Evolutionary conservation across 805 yeast species (phyloP).

Genomic region (Tanozyma kutaoensis): DNA sequence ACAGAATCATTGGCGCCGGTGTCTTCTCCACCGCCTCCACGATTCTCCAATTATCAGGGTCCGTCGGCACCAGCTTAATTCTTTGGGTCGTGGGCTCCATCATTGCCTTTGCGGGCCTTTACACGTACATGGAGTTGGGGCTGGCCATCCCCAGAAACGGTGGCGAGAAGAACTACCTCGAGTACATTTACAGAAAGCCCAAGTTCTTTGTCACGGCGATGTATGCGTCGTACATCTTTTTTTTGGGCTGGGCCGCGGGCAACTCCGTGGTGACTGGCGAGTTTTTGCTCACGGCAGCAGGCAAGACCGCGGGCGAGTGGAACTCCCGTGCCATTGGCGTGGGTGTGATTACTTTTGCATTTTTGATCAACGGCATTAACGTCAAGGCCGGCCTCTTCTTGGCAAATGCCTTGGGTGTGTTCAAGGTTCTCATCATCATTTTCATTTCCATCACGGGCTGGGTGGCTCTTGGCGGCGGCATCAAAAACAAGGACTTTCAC

Average conservation of each 20-base stretch:
- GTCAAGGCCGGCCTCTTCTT: slow-evolving; percentile 56
- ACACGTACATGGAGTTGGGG: slow-evolving; percentile 74
- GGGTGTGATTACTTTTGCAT: slow-evolving; percentile 60
- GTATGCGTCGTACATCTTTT: slow-evolving; percentile 57
- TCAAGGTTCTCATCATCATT: slow-evolving; percentile 59
- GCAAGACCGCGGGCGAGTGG: slow-evolving; percentile 57
- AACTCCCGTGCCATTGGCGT: slow-evolving; percentile 66
- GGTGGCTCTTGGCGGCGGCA: slow-evolving; percentile 70
- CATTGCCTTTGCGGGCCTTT: slow-evolving; percentile 41
- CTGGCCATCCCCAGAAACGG: slow-evolving; percentile 68
- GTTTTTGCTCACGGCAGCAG: slow-evolving; percentile 65
- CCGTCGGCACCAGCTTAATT: slow-evolving; percentile 58
- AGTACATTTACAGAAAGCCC: slow-evolving; percentile 57
- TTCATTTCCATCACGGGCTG: slow-evolving; percentile 69
- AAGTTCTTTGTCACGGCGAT: slow-evolving; percentile 41
- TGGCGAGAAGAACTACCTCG: slow-evolving; percentile 76
- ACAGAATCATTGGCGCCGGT: slow-evolving; percentile 67
- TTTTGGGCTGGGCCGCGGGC: slow-evolving; percentile 80
- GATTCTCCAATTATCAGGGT: slow-evolving; percentile 37
- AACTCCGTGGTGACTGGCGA: slow-evolving; percentile 73
- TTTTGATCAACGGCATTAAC: slow-evolving; percentile 44
- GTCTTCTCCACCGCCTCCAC: slow-evolving; percentile 58
- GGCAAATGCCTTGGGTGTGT: slow-evolving; percentile 51
- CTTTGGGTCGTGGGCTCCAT: slow-evolving; percentile 67
- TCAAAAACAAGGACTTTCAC: slow-evolving; percentile 30